Evolutionary conservation across 306 rosid genomes (phyloP).

Genomic region (Erythrophleum fordii): DNA sequence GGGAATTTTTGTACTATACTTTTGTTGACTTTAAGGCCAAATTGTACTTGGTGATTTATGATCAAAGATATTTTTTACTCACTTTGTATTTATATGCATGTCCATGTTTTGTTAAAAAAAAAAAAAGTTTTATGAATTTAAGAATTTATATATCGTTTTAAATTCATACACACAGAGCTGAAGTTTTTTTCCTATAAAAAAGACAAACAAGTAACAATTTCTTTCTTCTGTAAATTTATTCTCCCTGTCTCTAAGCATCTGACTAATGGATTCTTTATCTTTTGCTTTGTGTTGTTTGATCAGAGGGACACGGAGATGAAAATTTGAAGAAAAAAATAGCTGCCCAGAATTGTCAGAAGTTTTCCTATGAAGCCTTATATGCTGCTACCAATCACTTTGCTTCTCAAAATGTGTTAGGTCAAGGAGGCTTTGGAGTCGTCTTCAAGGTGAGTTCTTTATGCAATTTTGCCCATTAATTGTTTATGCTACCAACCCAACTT

Average conservation of each 20-base stretch:
- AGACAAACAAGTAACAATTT: background rate
- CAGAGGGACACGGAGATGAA: background rate
- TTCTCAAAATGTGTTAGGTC: background rate
- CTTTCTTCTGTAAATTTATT: background rate
- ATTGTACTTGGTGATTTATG: too few relatives aligned
- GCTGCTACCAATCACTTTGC: background rate
- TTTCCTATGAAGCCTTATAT: background rate
- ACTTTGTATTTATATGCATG: too few relatives aligned
- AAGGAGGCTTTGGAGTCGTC: background rate
- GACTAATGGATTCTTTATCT: background rate
- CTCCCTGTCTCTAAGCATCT: too few relatives aligned
- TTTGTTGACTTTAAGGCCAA: too few relatives aligned
- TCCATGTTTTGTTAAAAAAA: too few relatives aligned
- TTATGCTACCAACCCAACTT: too few relatives aligned
- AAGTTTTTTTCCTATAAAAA: too few relatives aligned
- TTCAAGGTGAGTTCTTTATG: background rate
- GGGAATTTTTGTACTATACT: too few relatives aligned
- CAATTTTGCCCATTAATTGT: background rate
- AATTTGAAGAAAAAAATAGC: background rate
- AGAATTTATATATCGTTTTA: too few relatives aligned
- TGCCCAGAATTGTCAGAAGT: background rate
- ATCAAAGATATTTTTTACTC: too few relatives aligned
- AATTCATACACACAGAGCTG: too few relatives aligned
- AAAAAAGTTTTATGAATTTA: too few relatives aligned
- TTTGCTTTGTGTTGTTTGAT: background rate